Evolutionary conservation across 352 stramenopile genomes (phyloP).

Genomic region (Phytophthora ramorum): DNA sequence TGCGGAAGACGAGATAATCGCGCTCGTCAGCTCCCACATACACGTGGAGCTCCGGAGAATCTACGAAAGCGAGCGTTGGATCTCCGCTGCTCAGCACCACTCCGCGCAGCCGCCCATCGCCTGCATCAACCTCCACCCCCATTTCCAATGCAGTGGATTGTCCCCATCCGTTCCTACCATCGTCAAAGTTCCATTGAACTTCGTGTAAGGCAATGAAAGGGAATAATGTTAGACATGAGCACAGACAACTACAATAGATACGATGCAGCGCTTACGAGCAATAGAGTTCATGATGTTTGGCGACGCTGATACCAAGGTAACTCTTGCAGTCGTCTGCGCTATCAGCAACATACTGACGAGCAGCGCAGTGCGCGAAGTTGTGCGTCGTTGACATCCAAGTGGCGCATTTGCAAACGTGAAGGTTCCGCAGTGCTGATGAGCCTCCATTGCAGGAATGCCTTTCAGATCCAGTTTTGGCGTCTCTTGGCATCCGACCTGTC

Average conservation of each 20-base stretch:
- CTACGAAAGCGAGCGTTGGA: conserved; percentile 51
- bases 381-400: not conserved
- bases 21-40: conserved; percentile 56
- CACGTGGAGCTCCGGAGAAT: conserved; percentile 65
- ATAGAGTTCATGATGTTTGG: conserved; percentile 36
- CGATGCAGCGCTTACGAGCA: conserved; percentile 23
- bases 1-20: conserved; percentile 64
- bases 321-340: conserved; percentile 5
- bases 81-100: conserved; percentile 49
- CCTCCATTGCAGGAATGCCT: conserved; percentile 9
- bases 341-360: conserved; percentile 1
- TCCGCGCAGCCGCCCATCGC: conserved; percentile 50
- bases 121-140: conserved; percentile 63
- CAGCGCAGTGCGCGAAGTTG: not conserved
- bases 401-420: not conserved
- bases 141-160: conserved; percentile 73
- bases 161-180: conserved; percentile 63
- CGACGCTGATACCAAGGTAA: conserved; percentile 1
- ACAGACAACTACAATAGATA: not conserved
- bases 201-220: not conserved
- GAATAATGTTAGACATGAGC: not conserved
- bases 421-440: not conserved
- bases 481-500: conserved; percentile 7
- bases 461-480: conserved; percentile 5
- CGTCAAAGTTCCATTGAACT: conserved; percentile 74